Evolutionary conservation across 2,329 filamentous ascomycete genomes (phyloP).

Genomic region (Huntiella bhutanensis): DNA sequence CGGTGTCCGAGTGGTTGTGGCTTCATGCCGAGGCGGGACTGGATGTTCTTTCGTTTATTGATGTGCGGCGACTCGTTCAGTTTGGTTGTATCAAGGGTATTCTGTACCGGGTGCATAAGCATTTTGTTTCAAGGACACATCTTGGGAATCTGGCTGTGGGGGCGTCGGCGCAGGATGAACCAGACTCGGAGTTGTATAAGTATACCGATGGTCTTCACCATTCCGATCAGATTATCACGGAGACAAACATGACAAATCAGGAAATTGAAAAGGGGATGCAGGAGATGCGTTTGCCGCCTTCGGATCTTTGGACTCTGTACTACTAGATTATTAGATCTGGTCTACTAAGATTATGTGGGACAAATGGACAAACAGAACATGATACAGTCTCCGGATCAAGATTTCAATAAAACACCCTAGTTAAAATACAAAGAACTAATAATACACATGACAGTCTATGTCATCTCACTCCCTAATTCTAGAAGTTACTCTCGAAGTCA

Average conservation of each 20-base stretch:
- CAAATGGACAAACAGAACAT: conserved; percentile 5
- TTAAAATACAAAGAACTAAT: too few relatives aligned
- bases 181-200: conserved; percentile 36
- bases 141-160: conserved; percentile 36
- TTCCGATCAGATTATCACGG: conserved; percentile 69
- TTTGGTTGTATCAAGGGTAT: conserved; percentile 94
- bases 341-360: too few relatives aligned
- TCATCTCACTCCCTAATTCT: too few relatives aligned
- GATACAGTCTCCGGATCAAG: too few relatives aligned
- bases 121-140: conserved; percentile 53
- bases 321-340: conserved; percentile 18
- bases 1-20: conserved; percentile 73
- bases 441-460: too few relatives aligned
- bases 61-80: conserved; percentile 79
- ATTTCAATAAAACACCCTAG: too few relatives aligned
- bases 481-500: too few relatives aligned
- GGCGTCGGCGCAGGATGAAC: conserved; percentile 23
- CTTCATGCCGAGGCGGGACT: conserved; percentile 48
- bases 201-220: conserved; percentile 59
- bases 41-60: conserved; percentile 53
- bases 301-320: conserved; percentile 36
- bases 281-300: conserved; percentile 31
- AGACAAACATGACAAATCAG: conserved; percentile 49
- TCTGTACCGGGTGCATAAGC: conserved; percentile 82
- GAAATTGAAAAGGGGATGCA: conserved; percentile 53